A percentile compares a stretch with the other conserved stretches of the same genome.
Evolutionary conservation across 2,329 filamentous ascomycete species (phyloP).

Genomic region (Chrysoporthe puriensis): DNA sequence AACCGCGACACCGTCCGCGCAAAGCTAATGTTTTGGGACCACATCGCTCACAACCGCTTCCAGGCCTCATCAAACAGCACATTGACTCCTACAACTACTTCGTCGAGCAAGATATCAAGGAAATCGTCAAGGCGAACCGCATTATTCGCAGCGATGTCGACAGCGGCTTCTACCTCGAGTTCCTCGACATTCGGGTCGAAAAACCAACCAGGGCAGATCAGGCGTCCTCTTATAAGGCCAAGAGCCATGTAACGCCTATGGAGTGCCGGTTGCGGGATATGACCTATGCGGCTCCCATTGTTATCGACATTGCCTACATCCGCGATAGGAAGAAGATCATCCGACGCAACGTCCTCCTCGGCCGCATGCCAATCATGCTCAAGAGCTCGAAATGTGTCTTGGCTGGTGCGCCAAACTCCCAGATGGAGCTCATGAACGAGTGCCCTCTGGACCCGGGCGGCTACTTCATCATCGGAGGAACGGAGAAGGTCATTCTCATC

Average conservation of each 20-base stretch:
- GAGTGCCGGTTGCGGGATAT: constrained; percentile 96
- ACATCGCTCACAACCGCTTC: constrained; percentile 2
- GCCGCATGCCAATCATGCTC: constrained; percentile 94
- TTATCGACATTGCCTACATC: constrained; percentile 89
- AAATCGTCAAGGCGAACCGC: constrained; percentile 91
- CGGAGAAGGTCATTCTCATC: constrained; percentile 97
- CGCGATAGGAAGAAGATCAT: constrained; percentile 77
- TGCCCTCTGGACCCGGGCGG: constrained; percentile 95
- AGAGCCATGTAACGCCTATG: constrained; percentile 84
- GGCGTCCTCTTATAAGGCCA: constrained; percentile 57
- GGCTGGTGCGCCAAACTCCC: constrained; percentile 77
- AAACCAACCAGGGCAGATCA: constrained; percentile 75
- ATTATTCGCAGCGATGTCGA: constrained; percentile 91
- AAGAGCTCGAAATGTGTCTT: constrained; percentile 93
- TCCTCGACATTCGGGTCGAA: constrained; percentile 87
- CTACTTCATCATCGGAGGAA: constrained; percentile 97
- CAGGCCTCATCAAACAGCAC: constrained; percentile 88
- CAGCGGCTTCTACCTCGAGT: constrained; percentile 89
- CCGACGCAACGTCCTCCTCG: constrained; percentile 78
- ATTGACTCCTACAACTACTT: constrained; percentile 99
- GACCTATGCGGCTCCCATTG: constrained; percentile 95
- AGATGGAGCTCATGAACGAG: constrained; percentile 93
- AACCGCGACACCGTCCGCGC: constrained; percentile 2
- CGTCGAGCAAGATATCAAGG: constrained; percentile 93
- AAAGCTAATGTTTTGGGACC: neutral